Conservation (phyloP, 768 basidiomycete species). For the Hydnomerulius pinastri region DNA sequence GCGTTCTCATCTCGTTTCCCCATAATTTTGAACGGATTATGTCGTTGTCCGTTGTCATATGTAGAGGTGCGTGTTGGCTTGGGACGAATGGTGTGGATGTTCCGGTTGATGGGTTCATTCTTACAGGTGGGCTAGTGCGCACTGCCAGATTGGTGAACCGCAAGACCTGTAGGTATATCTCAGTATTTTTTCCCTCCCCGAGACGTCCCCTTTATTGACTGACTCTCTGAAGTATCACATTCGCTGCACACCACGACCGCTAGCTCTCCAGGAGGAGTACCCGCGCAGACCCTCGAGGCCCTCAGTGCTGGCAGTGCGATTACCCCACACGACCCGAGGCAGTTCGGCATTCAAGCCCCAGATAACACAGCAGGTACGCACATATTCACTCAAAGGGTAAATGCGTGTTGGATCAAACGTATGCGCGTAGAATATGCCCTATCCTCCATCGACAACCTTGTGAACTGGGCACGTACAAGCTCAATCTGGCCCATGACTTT, state of each 20-base stretch:
- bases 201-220: constrained; percentile 16
- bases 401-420: constrained; percentile 1
- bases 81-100: too few relatives aligned
- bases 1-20: too few relatives aligned
- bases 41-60: too few relatives aligned
- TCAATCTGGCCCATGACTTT: constrained; percentile 99
- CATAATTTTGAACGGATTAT: too few relatives aligned
- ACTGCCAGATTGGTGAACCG: too few relatives aligned
- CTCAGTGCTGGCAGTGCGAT: too few relatives aligned
- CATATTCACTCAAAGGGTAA: not conserved
- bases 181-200: too few relatives aligned
- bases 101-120: too few relatives aligned
- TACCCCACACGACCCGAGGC: constrained; percentile 81
- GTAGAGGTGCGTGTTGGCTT: too few relatives aligned
- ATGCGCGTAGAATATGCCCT: constrained; percentile 82
- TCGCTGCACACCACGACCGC: constrained; percentile 58
- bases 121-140: too few relatives aligned
- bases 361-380: constrained; percentile 82
- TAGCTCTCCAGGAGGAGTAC: constrained; percentile 50
- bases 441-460: constrained; percentile 95
- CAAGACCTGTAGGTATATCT: too few relatives aligned
- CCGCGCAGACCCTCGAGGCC: constrained; percentile 71
- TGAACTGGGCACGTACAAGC: constrained; percentile 96
- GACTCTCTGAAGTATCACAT: constrained; percentile 44
- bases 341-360: constrained; percentile 86